Evolutionary conservation across 2,329 filamentous ascomycete species (phyloP), one percentile per base, ranked within the genome.

Genomic region (Scedosporium apiospermum): DNA sequence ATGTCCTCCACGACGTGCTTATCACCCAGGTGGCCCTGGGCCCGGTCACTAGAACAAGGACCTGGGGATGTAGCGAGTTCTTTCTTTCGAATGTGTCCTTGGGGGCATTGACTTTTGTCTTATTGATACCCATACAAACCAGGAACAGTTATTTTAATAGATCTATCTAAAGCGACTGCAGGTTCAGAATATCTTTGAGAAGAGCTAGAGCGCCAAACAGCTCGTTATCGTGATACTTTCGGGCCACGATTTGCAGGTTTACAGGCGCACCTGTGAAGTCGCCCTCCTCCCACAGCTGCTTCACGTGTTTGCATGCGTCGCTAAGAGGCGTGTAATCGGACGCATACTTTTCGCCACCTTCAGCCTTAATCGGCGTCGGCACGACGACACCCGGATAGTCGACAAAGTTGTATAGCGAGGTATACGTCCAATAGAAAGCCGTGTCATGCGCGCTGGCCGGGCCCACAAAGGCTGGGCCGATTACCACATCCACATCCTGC

Each of bases 381-480:
- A 76, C 44, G 0, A 73, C 72, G 0, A 70, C 72, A 0, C 71
- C 73, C 0, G 75, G 73, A 27, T 72, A 75, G 63, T 76, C 74
- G 1, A 76, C 67, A 14, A 74, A 69, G 21, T 76, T 76, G 62
- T 71, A 76, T 2, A 76, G 67, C 2, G 72, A 71, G 1, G 74
- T 75, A 64, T 76, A 75, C 0, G 71, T 73, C 73, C 73, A 74
- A 65, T 74, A 71, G 5, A 71, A 66, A 0, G 70, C 69, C 10
- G 74, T 73, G 23, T 76, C 73, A 58, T 77, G 75, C 4, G 65
- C 66, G n/a, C 67, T 67, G 0, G 75, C 75, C 2, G 75, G 72
- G 2, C 75, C 58, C 16, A 60, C 58, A 41, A 44, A 60, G 38
- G 58, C 58, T 18, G 71, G 71, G 14, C 69, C 66, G 3, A 72